These are phyloP conservation scores for Cyclocybe cylindracea DNA, from an alignment of 768 basidiomycete species.

Conservation along the genomic window DNA sequence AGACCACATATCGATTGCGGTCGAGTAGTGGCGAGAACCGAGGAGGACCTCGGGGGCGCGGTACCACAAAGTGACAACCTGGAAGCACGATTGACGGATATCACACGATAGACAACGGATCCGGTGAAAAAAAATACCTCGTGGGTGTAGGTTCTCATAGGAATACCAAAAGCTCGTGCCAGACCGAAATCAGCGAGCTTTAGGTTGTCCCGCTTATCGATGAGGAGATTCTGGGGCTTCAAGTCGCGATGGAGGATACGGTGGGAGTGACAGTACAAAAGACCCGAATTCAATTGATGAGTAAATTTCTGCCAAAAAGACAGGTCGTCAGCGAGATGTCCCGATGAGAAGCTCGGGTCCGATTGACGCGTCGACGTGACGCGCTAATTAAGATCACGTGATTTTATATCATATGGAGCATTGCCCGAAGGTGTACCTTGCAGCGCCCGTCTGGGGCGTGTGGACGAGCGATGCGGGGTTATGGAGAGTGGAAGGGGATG, in stretches of 20 bases:
- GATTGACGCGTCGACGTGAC: constrained; percentile 17
- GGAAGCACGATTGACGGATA: constrained; percentile 6
- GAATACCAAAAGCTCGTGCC: constrained; percentile 96
- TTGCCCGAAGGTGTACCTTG: background rate
- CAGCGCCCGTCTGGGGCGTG: background rate
- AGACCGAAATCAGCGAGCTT: constrained; percentile 97
- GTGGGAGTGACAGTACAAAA: constrained; percentile 94
- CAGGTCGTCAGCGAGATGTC: constrained; percentile 5
- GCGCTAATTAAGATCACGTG: constrained; percentile 28
- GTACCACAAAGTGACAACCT: constrained; percentile 99
- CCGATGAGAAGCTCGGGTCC: constrained; percentile 11
- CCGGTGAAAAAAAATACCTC: constrained; percentile 56
- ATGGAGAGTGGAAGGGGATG: constrained; percentile 1
- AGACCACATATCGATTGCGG: constrained; percentile 99
- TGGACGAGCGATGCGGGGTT: background rate
- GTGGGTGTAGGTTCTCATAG: constrained; percentile 98
- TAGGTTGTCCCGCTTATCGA: constrained; percentile 85
- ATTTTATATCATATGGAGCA: constrained; percentile 19
- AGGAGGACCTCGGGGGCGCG: constrained; percentile 97
- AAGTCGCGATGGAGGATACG: constrained; percentile 96
- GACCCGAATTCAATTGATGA: constrained; percentile 86
- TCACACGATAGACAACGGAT: constrained; percentile 14
- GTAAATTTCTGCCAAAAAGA: constrained; percentile 80
- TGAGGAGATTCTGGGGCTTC: constrained; percentile 95
- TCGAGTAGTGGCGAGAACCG: constrained; percentile 94